Base-by-base conservation (phyloP, 495 filamentous ascomycete genomes). In the Penicillium atrosanguineum region DNA sequence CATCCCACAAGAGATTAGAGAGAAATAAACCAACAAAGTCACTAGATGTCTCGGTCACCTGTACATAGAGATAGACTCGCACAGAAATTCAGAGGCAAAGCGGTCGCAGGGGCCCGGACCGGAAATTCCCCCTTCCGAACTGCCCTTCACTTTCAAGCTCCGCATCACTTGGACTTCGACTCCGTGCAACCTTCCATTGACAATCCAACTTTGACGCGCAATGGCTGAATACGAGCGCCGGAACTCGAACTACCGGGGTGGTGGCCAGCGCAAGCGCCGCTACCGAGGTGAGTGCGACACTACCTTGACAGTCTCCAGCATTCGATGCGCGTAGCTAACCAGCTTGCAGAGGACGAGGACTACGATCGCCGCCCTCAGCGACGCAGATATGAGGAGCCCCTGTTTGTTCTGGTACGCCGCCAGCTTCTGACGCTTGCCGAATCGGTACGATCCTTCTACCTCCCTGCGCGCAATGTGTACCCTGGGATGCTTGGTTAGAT, bases 361-460 rank as follows among this genome's bases (percentile, higher is more conserved):
- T 78, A 82, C 60, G 85, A 89, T 57, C 85, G 88, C 60, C 81
- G 83, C 44, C 81, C 80, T n/a, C 86, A 87, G 59, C 81, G 89
- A 50, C 84, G 89, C 39, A 82, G 87, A 63, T 90, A 88, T 59
- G 87, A 93, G 61, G 88, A 92, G 55, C 88, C 94, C 15, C 71
- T 87, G 18, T 78, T 83, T 53, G 81, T 85, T 39, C 88, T 86
- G 63, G 72, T 96, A 48, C 87, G 90, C 59, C 88, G 87, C 57
- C 87, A 92, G 68, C 78, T 96, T 16, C 76, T 96, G 28, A 75
- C 81, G 26, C 86, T 97, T 61, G 92, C 92, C 43, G 91, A 96
- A 78, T 92, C 89, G 53, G 82, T 86, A 78, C 48, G 78, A 56
- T 11, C 45, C 23, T 48, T 47, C 26, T 37, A 25, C 43, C 42